These are phyloP conservation scores for Xylariaceae sp. DNA, from an alignment of 2,329 filamentous ascomycete genomes.

Conservation along the genomic window DNA sequence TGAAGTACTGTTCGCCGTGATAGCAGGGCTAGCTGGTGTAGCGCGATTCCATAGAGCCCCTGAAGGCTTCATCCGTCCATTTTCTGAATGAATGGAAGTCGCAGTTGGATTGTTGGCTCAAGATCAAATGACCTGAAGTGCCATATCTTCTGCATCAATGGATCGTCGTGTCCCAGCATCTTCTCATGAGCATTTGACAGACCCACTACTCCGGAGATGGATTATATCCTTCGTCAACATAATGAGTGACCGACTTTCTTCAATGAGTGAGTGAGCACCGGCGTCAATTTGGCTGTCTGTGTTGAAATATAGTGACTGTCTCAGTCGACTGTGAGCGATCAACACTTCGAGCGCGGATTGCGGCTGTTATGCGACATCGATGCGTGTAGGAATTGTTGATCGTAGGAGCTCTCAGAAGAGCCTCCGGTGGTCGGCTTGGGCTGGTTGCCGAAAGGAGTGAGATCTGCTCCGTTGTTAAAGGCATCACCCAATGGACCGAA, in stretches of 20 bases:
- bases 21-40: not conserved
- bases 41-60: not conserved
- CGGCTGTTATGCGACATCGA: slow-evolving; percentile 24
- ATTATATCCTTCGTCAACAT: not conserved
- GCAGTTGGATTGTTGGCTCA: not conserved
- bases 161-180: not conserved
- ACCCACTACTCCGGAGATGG: not conserved
- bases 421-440: slow-evolving; percentile 20
- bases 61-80: too few relatives aligned
- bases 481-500: slow-evolving; percentile 26
- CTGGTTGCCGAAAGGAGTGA: slow-evolving; percentile 29
- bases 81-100: not conserved
- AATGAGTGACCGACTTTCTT: too few relatives aligned
- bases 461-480: slow-evolving; percentile 24
- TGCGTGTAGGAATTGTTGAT: slow-evolving; percentile 24
- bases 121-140: not conserved
- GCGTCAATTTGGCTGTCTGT: not conserved
- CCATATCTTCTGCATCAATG: not conserved
- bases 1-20: not conserved
- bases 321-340: not conserved
- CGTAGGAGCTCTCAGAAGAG: slow-evolving; percentile 23
- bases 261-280: too few relatives aligned
- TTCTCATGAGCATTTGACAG: not conserved
- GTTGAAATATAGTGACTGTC: not conserved
- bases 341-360: slow-evolving; percentile 26